phyloP scores from a whole-genome alignment of 768 basidiomycete genomes.

The Fibroporia radiculosa region DNA sequence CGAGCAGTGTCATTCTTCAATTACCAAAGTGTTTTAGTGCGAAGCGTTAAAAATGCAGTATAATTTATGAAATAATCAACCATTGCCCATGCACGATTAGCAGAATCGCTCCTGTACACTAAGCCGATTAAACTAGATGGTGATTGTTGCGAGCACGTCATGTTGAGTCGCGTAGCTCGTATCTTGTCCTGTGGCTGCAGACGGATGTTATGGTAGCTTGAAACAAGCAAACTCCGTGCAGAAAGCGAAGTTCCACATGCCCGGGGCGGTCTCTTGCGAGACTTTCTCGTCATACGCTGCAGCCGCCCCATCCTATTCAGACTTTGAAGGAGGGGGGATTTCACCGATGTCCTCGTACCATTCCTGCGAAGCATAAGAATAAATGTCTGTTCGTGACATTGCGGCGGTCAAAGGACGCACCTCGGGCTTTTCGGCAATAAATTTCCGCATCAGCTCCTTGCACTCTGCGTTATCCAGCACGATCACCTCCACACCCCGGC shows the following conservation, averaged over 20 bases:
- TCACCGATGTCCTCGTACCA: slow-evolving; percentile 63
- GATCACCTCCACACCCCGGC: slow-evolving; percentile 41
- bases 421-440: slow-evolving; percentile 49
- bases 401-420: slow-evolving; percentile 22
- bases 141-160: too few species aligned
- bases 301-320: neutral
- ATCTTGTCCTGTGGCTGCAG: neutral
- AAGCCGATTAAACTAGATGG: too few species aligned
- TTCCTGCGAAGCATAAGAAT: slow-evolving; percentile 23
- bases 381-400: neutral
- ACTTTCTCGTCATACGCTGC: neutral
- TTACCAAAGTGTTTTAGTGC: too few species aligned
- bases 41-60: too few species aligned
- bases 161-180: too few species aligned
- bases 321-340: slow-evolving; percentile 1
- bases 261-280: neutral
- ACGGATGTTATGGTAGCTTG: neutral
- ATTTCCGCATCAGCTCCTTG: slow-evolving; percentile 45
- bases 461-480: slow-evolving; percentile 38
- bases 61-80: too few species aligned
- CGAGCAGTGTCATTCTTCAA: too few species aligned
- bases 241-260: neutral
- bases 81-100: too few species aligned
- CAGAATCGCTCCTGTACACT: too few species aligned
- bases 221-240: neutral